These are phyloP conservation scores for Colletotrichum simmondsii DNA, from an alignment of 2,329 filamentous ascomycete genomes.

Conservation along the genomic window DNA sequence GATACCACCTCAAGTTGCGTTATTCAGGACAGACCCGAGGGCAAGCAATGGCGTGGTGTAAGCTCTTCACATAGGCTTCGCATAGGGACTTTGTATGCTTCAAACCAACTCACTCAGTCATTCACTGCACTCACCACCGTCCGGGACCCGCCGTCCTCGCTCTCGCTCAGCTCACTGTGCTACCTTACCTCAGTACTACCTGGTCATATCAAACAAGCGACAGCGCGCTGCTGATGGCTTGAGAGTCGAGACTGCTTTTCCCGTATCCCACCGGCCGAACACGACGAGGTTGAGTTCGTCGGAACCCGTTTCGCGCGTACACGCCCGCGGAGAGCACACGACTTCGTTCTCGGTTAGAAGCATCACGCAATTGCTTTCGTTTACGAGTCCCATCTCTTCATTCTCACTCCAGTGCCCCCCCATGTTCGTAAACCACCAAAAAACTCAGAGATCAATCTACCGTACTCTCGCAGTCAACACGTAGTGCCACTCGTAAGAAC, in stretches of 20 bases:
- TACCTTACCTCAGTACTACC: background rate
- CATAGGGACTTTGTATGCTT: background rate
- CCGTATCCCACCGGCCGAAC: background rate
- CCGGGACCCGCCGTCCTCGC: background rate
- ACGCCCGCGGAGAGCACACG: too few species aligned
- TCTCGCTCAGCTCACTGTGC: background rate
- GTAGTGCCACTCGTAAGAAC: background rate
- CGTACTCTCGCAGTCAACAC: background rate
- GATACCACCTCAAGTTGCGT: background rate
- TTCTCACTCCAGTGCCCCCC: background rate
- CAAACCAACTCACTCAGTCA: background rate
- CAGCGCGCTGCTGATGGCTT: too few species aligned
- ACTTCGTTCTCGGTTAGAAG: background rate
- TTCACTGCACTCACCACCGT: background rate
- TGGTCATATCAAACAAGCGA: background rate
- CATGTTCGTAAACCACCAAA: too few species aligned
- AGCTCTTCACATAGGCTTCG: too few species aligned
- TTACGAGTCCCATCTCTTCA: background rate
- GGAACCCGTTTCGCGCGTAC: background rate
- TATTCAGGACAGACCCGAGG: background rate
- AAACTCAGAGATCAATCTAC: background rate
- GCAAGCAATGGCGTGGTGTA: background rate
- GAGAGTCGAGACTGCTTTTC: too few species aligned
- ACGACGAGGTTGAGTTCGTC: background rate
- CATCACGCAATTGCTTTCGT: background rate